Percentiles rank a stretch among this genome's conserved stretches.
phyloP scores from a whole-genome alignment of 805 yeast species.

The Citeromyces matritensis region DNA sequence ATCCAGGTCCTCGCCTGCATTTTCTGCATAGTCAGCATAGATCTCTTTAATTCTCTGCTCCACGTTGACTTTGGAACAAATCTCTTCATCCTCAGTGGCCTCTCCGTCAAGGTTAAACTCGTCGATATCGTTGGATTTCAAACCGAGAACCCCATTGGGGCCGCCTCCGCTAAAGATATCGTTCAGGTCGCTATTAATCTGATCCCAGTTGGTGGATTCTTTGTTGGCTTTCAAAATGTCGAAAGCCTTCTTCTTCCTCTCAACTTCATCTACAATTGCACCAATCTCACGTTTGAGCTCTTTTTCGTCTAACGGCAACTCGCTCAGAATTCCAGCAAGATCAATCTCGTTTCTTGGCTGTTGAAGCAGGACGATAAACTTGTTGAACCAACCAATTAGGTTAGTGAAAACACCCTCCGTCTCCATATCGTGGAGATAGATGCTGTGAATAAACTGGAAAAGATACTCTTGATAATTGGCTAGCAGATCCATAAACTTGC shows the following conservation, averaged over 20 bases:
- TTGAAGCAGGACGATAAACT: constrained; percentile 42
- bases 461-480: constrained; percentile 60
- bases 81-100: constrained; percentile 1
- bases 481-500: constrained; percentile 47
- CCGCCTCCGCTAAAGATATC: neutral
- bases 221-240: neutral
- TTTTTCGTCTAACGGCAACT: constrained; percentile 1
- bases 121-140: neutral
- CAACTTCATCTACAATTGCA: neutral
- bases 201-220: neutral
- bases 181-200: neutral
- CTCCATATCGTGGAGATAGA: constrained; percentile 62
- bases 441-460: constrained; percentile 64
- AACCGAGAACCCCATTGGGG: too few species aligned
- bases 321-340: constrained; percentile 18
- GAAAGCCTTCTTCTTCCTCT: neutral
- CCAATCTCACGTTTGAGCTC: neutral
- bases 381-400: constrained; percentile 60
- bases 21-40: too few species aligned
- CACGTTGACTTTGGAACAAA: constrained; percentile 7
- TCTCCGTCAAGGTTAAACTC: constrained; percentile 1
- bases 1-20: too few species aligned
- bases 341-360: constrained; percentile 26
- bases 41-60: constrained; percentile 1
- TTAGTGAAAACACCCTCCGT: constrained; percentile 43